A percentile compares a stretch with the other conserved stretches of the same genome.
Conservation (phyloP, 2,329 filamentous ascomycete species). For the Mycocentrospora acerina region DNA sequence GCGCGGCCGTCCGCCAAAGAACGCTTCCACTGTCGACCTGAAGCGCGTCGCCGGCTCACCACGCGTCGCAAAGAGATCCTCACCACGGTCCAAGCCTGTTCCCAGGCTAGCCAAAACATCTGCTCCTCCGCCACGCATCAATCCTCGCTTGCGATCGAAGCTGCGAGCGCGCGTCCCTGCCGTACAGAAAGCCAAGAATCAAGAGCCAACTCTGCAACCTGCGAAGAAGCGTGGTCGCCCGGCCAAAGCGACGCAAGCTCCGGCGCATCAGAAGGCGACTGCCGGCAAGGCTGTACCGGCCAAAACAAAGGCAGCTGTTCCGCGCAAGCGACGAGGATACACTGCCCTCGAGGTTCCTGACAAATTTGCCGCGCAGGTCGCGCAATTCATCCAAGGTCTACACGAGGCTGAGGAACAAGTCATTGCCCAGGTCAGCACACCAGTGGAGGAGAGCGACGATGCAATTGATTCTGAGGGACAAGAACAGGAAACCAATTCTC, state of each 20-base stretch:
- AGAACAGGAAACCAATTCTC: too few species aligned
- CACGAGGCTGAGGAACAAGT: constrained; percentile 11
- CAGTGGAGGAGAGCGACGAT: too few species aligned
- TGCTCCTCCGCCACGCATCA: constrained; percentile 12
- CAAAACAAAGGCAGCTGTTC: constrained; percentile 8
- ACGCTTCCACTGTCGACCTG: constrained; percentile 13
- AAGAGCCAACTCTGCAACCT: constrained; percentile 3
- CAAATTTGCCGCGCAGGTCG: constrained; percentile 19
- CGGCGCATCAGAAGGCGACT: constrained; percentile 8
- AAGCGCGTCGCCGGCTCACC: constrained; percentile 20
- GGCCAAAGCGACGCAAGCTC: constrained; percentile 7
- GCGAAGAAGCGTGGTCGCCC: constrained; percentile 17
- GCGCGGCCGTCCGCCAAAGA: constrained; percentile 17
- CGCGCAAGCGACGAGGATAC: constrained; percentile 30
- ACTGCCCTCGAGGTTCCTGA: constrained; percentile 30
- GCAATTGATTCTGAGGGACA: too few species aligned
- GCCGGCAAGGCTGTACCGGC: constrained; percentile 6
- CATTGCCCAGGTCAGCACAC: constrained; percentile 7
- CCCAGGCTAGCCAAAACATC: constrained; percentile 5
- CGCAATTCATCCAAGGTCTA: constrained; percentile 15
- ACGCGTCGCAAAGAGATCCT: constrained; percentile 23
- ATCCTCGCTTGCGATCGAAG: constrained; percentile 22
- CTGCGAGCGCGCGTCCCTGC: constrained; percentile 21
- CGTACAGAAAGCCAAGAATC: constrained; percentile 15
- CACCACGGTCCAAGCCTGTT: constrained; percentile 7